Evolutionary conservation across 108 stramenopile genomes (phyloP), one percentile per base, ranked within the genome.

Genomic region (Nannochloropsis granulata): DNA sequence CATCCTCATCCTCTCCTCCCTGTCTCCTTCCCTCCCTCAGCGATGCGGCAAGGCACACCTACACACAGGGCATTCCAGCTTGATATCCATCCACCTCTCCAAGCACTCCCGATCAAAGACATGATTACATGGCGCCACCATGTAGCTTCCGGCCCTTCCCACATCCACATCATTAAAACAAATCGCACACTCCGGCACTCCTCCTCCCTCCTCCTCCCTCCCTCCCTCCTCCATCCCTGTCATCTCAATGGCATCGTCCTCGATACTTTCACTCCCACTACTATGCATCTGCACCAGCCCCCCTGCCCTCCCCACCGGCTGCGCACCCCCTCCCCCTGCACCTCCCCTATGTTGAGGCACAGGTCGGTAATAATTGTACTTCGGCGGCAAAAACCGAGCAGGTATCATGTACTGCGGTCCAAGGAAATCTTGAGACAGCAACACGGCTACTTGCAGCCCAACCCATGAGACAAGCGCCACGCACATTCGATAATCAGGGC

Each of bases 371-470:
- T 96, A 98, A 84, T 98, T 94, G 85, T 93, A 98, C 84, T 95
- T 94, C 12, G 94, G 95, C 8, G 97, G 97, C 42, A 96, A 84
- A 83, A 95, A 95, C 82, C 91, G 88, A 21, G 93, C 92, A 26
- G 97, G 97, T 43, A 98, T 94, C 92, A 96, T 95, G 79, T 94
- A 96, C n/a, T 95, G 89, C 25, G 97, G 93, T 13, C 96, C 96
- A 85, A 92, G 94, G 80, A 92, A 92, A 7, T 86, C 85, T 91
- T 98, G 96, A 7, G 89, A 88, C 44, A 93, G 81, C 8, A 98
- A 89, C 80, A 95, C 88, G 14, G 92, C 92, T 7, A 93, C 89
- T 85, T 98, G 97, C 42, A 94, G 46, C 14, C 87, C 90, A 44
- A 97, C 90, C 97, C 97, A 98, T 11, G 92, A 21, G 13, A 95